A percentile compares a stretch with the other conserved stretches of the same genome.
Conservation (phyloP, 2,329 filamentous ascomycete species). For the Penicillium decumbens region DNA sequence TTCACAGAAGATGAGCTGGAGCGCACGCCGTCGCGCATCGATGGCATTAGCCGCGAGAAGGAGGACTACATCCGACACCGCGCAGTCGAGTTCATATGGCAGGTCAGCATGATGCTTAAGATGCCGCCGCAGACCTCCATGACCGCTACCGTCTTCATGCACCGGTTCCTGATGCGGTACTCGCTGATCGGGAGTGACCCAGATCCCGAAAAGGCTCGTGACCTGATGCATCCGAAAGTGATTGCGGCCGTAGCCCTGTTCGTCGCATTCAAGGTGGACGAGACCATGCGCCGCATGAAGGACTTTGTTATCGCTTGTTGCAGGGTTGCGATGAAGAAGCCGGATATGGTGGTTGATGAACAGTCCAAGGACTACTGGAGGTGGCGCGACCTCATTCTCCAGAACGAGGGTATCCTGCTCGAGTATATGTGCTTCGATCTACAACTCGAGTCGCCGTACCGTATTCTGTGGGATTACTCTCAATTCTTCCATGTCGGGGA, state of each 20-base stretch:
- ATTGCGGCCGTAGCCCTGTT: slow-evolving; percentile 90
- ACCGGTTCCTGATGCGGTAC: slow-evolving; percentile 89
- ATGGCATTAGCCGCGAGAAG: slow-evolving; percentile 71
- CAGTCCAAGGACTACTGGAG: slow-evolving; percentile 98
- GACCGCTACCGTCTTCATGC: slow-evolving; percentile 90
- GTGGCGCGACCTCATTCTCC: slow-evolving; percentile 90
- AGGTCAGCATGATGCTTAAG: slow-evolving; percentile 61
- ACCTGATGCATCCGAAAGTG: slow-evolving; percentile 79
- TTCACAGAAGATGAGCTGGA: slow-evolving; percentile 79
- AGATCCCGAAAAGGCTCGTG: slow-evolving; percentile 49
- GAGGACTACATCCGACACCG: slow-evolving; percentile 80
- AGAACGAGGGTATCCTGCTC: slow-evolving; percentile 87
- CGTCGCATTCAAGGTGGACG: slow-evolving; percentile 93
- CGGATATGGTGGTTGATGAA: slow-evolving; percentile 84
- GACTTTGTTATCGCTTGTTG: slow-evolving; percentile 91
- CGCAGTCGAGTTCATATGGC: slow-evolving; percentile 93
- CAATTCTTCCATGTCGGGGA: slow-evolving; percentile 68
- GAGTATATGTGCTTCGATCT: slow-evolving; percentile 92
- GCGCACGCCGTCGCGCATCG: slow-evolving; percentile 76
- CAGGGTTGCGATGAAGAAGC: slow-evolving; percentile 90
- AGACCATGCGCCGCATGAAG: slow-evolving; percentile 93
- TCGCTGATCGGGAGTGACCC: slow-evolving; percentile 67
- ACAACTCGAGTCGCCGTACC: slow-evolving; percentile 82
- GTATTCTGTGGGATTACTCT: slow-evolving; percentile 75
- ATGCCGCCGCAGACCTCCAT: slow-evolving; percentile 60